Percentiles rank a stretch among this genome's conserved stretches.
Evolutionary conservation across 2,329 filamentous ascomycete genomes (phyloP).

Genomic region (Simplicillium sp.): DNA sequence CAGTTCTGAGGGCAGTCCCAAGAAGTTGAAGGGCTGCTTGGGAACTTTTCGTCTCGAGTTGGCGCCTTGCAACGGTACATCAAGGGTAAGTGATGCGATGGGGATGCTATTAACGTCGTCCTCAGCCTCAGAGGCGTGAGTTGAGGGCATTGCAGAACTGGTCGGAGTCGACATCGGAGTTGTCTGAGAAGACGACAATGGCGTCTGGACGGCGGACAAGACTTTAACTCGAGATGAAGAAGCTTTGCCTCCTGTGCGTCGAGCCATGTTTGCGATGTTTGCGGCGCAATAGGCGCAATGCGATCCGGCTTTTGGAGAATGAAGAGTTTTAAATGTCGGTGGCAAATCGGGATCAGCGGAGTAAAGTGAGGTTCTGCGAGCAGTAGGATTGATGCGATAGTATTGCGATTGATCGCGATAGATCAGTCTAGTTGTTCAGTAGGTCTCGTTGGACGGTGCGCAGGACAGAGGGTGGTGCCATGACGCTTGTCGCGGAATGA

Average conservation of each 20-base stretch:
- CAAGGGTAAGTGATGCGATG: slow-evolving; percentile 34
- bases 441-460: slow-evolving; percentile 18
- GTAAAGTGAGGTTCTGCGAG: background rate
- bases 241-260: slow-evolving; percentile 17
- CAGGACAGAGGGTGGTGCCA: slow-evolving; percentile 43
- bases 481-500: slow-evolving; percentile 32
- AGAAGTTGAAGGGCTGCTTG: slow-evolving; percentile 49
- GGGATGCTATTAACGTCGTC: slow-evolving; percentile 29
- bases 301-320: slow-evolving; percentile 4
- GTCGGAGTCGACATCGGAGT: slow-evolving; percentile 25
- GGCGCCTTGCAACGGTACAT: slow-evolving; percentile 22
- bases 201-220: slow-evolving; percentile 7
- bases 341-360: background rate
- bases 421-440: background rate
- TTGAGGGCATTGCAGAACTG: slow-evolving; percentile 26
- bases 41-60: slow-evolving; percentile 21
- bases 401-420: background rate
- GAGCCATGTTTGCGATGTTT: slow-evolving; percentile 11
- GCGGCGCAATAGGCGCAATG: slow-evolving; percentile 12
- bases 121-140: slow-evolving; percentile 25
- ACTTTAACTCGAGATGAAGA: slow-evolving; percentile 16
- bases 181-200: slow-evolving; percentile 17
- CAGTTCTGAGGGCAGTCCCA: slow-evolving; percentile 59
- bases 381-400: background rate
- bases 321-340: slow-evolving; percentile 10